Evolutionary conservation across 495 filamentous ascomycete species (phyloP), one percentile per base, ranked within the genome.

Genomic region (Lepidopterella palustris): DNA sequence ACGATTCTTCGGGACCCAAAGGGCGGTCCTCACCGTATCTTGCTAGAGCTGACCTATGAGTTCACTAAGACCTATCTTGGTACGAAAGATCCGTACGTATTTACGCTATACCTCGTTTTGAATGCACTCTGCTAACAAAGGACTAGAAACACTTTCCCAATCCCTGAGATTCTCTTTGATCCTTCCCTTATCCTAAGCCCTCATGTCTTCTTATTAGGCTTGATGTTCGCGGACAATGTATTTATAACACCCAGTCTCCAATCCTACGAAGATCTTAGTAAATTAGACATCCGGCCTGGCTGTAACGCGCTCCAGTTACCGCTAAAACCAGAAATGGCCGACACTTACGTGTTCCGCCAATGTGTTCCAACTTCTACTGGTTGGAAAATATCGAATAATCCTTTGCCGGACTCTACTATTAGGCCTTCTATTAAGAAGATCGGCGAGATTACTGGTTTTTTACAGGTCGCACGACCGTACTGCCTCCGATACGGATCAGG

Each of bases 101-200:
- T 6, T 35, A 13, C 31, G 13, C 6, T 35, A 35, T 35, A 6
- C 31, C 31, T 13, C 13, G 13, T 6, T 13, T 35, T 35, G 8
- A 20, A 24, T 53, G n/a, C n/a, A n/a, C 20, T 6, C 27, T 9
- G 13, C 26, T 28, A 15, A 24, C 10, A 53, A 23, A 53, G 4
- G 11, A 25, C 4, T 9, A 74, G 70, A 39, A 71, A 73, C 53
- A 73, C 59, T 51, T 76, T 72, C 60, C 66, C 68, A 21, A 52
- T 75, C 15, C 72, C 70, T 2, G 67, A 76, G 49, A 73, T 76
- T 45, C 69, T 76, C 28, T 72, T 72, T 62, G 62, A 76, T 59
- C 71, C 65, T 24, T 71, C 68, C 0, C 57, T 74, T 27, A 58
- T 75, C 47, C 57, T 73, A 18, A 73, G 68, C 56, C 71, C 70